phyloP scores from a whole-genome alignment of 2,329 filamentous ascomycete species.

The Hypoxylon sp. region DNA sequence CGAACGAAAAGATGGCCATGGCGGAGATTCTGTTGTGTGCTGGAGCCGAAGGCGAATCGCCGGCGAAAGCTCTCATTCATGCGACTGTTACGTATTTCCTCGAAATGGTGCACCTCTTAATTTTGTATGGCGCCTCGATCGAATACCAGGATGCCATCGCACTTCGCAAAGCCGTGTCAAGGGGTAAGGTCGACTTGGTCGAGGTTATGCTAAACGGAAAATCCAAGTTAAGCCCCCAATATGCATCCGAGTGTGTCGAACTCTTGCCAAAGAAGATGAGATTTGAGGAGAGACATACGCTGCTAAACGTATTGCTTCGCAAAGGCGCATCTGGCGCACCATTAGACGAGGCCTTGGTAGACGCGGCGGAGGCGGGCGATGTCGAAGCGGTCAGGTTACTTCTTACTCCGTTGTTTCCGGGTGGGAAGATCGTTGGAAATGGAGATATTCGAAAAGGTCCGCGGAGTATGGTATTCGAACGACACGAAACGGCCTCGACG shows the following conservation, averaged over 20 bases:
- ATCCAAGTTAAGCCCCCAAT: conserved; percentile 56
- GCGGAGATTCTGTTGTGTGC: conserved; percentile 69
- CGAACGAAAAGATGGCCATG: conserved; percentile 63
- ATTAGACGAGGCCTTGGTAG: conserved; percentile 63
- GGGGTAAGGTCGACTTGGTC: conserved; percentile 60
- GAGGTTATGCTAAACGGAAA: conserved; percentile 60
- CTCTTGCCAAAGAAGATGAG: conserved; percentile 61
- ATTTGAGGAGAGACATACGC: conserved; percentile 58
- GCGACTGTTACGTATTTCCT: conserved; percentile 63
- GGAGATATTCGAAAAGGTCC: conserved; percentile 48
- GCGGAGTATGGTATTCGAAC: conserved; percentile 52
- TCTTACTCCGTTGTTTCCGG: conserved; percentile 61
- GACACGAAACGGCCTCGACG: conserved; percentile 64
- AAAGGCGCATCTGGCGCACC: conserved; percentile 62
- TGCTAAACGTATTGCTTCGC: conserved; percentile 61
- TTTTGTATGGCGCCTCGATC: conserved; percentile 65
- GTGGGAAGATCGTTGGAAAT: conserved; percentile 46
- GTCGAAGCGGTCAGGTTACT: conserved; percentile 61
- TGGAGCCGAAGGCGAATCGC: conserved; percentile 64
- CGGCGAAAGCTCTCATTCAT: conserved; percentile 61
- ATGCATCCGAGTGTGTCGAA: conserved; percentile 64
- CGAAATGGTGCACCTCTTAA: conserved; percentile 66
- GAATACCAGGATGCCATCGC: conserved; percentile 65
- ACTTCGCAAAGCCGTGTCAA: conserved; percentile 61
- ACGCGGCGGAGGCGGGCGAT: conserved; percentile 63